A percentile compares a stretch with the other conserved stretches of the same genome.
Conservation (phyloP, 306 rosid genomes). For the Quercus wislizeni region DNA sequence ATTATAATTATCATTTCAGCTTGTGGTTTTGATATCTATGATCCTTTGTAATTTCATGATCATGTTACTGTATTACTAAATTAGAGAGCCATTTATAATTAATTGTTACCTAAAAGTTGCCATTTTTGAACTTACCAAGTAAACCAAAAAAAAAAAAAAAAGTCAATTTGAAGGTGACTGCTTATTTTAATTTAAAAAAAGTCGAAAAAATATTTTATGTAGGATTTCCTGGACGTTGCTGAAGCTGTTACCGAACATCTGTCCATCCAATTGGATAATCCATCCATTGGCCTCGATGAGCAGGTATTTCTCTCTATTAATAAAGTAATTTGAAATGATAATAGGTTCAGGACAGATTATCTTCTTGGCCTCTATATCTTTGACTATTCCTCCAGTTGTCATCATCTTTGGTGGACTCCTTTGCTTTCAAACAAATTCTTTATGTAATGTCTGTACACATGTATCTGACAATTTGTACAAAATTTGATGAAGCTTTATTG, state of each 20-base stretch:
- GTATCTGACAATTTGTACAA: neutral
- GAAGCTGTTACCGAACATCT: constrained; percentile 36
- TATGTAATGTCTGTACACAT: neutral
- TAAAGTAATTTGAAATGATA: constrained; percentile 1
- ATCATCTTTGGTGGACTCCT: no score
- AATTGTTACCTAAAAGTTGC: neutral
- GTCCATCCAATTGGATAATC: constrained; percentile 50
- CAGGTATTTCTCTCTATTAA: constrained; percentile 40
- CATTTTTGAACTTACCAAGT: neutral
- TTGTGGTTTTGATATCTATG: neutral
- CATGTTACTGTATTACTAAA: neutral
- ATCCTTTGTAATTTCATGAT: neutral
- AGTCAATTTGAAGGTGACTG: neutral
- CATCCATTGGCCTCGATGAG: constrained; percentile 40
- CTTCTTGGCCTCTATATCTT: neutral
- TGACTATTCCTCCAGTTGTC: neutral
- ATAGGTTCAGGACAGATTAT: neutral
- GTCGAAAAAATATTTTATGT: constrained; percentile 16
- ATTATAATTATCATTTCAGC: neutral
- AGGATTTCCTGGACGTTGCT: constrained; percentile 43
- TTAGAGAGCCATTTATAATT: neutral
- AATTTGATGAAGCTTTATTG: neutral
- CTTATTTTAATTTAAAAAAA: neutral
- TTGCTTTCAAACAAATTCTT: neutral
- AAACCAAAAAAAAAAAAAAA: neutral